Evolutionary conservation across 2,329 filamentous ascomycete genomes (phyloP), one percentile per base, ranked within the genome.

Genomic region (Teratosphaeria gauchensis): DNA sequence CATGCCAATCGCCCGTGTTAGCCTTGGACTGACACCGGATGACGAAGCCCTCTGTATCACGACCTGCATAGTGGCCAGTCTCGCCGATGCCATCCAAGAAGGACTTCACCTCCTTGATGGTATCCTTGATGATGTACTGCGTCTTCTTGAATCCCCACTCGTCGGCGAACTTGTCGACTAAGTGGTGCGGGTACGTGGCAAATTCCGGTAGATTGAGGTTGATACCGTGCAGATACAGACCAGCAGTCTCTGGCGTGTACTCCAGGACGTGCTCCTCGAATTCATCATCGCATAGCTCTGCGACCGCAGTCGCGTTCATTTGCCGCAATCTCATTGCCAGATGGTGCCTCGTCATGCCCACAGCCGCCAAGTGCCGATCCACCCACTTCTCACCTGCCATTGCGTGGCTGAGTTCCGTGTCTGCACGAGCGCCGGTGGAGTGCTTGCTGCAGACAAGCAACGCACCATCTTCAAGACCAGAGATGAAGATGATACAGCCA

Each of bases 381-480:
- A 96, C 80, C 81, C 90, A 92, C 59, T 76, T 76, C 77, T 96
- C 92, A 53, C 92, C 94, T 3, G 85, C 90, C 59, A 82, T 80
- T 2, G 94, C 90, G 77, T 99, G 94, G 74, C 90, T 96, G 59
- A 88, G 64, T 32, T 85, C 81, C 4, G 79, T 75, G 69, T 95
- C 90, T 24, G 74, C 75, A n/a, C 92, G 83, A 28, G 84, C 78
- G 6, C 94, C 94, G 0, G 92, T 97, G 0, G 94, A 97, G 73
- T 99, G 94, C 72, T 99, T 99, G 80, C 92, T 97, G 82, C 92
- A 97, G n/a, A 99, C 92, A 7, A 99, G 79, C 9, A 99, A 78
- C 1, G 89, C 90, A 38, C 84, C 92, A 68, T 96, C 92, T 68
- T 95, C 89, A 24, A 99, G 79, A 14, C 92, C 94, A 16, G 91